phyloP scores from a whole-genome alignment of 2,329 filamentous ascomycete species.

The Epichloe gansuensis region DNA sequence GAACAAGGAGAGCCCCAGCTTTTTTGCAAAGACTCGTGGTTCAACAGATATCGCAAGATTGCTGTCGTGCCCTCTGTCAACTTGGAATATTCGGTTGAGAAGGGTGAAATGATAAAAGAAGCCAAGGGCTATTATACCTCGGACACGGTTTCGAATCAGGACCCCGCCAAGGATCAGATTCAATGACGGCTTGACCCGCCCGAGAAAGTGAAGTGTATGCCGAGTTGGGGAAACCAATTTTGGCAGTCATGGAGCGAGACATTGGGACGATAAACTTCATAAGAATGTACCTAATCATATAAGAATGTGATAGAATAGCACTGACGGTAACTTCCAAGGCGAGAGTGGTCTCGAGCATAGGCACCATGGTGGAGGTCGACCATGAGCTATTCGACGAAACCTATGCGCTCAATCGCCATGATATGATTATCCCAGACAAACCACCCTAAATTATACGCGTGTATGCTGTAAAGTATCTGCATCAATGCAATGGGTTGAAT shows the following conservation, averaged over 20 bases:
- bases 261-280: background rate
- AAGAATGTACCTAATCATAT: too few species aligned
- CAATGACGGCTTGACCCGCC: constrained; percentile 33
- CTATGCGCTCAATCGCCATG: too few species aligned
- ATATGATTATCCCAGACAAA: too few species aligned
- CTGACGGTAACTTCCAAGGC: too few species aligned
- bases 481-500: too few species aligned
- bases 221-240: constrained; percentile 25
- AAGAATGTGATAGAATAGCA: too few species aligned
- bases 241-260: constrained; percentile 26
- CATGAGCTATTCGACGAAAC: too few species aligned
- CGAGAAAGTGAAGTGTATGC: constrained; percentile 34
- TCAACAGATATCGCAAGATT: constrained; percentile 34
- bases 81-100: constrained; percentile 38
- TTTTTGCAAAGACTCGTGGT: constrained; percentile 48
- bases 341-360: too few species aligned
- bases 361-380: too few species aligned
- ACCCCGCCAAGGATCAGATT: constrained; percentile 20
- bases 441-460: too few species aligned
- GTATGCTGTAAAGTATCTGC: too few species aligned
- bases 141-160: constrained; percentile 18
- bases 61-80: constrained; percentile 44
- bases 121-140: constrained; percentile 36
- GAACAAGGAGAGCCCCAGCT: constrained; percentile 27
- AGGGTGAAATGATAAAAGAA: constrained; percentile 31